Base-by-base conservation (phyloP, 768 basidiomycete species). In the Russula griseocarnosa region DNA sequence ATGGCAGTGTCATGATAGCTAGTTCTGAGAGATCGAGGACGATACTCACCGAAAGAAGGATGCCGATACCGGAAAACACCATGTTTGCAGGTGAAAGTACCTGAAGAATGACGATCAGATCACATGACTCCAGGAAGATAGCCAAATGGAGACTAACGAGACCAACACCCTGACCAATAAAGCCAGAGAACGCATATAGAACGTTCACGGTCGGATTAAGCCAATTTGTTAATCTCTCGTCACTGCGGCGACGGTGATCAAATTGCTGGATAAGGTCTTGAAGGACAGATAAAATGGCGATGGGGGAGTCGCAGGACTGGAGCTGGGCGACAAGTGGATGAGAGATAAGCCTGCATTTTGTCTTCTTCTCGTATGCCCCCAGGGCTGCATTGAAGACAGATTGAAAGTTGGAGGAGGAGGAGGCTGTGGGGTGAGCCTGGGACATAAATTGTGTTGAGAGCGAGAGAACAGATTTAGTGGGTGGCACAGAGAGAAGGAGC, bases 1-100 rank as follows among this genome's bases (percentile, higher is more conserved):
- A 38, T 13, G 14, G 7, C 9, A 1, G 3, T 30, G 36, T 56
- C 16, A 55, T 5, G 32, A 24, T 32, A 16, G 11, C 14, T 5
- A 16, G 2, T 14, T 11, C 6, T 5, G 26, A 38, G 34, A 18
- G 5, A 40, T 18, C 26, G n/a, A 49, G 9, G 22, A 46, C 1
- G n/a, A 34, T 13, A n/a, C 36, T 18, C 10, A 57, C 61, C 36
- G 38, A 38, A 14, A 62, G 55, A 22, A 62, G 61, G 4, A 44
- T 38, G 3, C 38, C 61, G 3, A 62, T 62, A 6, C 47, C 61
- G 1, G 32, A n/a, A 38, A 61, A 46, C 16, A 61, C 46, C 0
- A 5, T 9, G 0, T n/a, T 16, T 6, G 60, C 53, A 5, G 53
- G 60, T 1, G 60, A 26, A 22, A 55, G 44, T n/a, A n/a, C 53